Conservation (phyloP, 306 rosid species). For the Comarum palustre region DNA sequence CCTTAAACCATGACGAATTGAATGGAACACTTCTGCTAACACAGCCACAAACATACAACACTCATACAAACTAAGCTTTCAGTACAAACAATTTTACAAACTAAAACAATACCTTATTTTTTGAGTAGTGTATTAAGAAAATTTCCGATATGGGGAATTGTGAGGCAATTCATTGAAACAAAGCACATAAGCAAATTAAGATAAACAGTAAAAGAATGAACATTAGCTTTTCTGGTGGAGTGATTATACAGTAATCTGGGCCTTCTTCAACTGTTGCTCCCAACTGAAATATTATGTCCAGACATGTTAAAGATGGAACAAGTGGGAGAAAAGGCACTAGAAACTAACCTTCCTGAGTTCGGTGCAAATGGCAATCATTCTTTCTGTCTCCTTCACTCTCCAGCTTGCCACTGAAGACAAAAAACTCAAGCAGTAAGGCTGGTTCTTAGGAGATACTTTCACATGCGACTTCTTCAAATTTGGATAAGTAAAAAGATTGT, state of each 20-base stretch:
- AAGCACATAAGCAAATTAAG: too few species aligned
- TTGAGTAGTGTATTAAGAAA: too few species aligned
- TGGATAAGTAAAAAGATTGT: slow-evolving; percentile 8
- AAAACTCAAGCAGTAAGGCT: slow-evolving; percentile 17
- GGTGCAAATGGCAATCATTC: slow-evolving; percentile 98
- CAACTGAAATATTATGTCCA: slow-evolving; percentile 45
- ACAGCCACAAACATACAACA: too few species aligned
- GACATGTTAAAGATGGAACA: slow-evolving; percentile 1
- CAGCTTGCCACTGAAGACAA: slow-evolving; percentile 86
- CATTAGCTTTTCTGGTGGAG: slow-evolving; percentile 89
- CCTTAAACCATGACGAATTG: too few species aligned
- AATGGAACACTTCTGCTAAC: too few species aligned
- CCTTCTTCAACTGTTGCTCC: slow-evolving; percentile 99
- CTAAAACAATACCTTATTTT: too few species aligned
- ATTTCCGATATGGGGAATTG: too few species aligned
- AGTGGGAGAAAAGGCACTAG: slow-evolving; percentile 10
- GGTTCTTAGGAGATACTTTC: neutral
- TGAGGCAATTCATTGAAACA: too few species aligned
- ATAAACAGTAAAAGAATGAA: too few species aligned
- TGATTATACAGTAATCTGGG: slow-evolving; percentile 87
- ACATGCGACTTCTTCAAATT: slow-evolving; percentile 16
- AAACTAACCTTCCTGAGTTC: slow-evolving; percentile 86
- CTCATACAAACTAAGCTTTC: too few species aligned
- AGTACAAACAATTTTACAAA: too few species aligned
- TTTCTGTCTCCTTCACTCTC: slow-evolving; percentile 98